Evolutionary conservation across 352 stramenopile species (phyloP), one percentile per base, ranked within the genome.

Genomic region (Globisporangium carolinianum): DNA sequence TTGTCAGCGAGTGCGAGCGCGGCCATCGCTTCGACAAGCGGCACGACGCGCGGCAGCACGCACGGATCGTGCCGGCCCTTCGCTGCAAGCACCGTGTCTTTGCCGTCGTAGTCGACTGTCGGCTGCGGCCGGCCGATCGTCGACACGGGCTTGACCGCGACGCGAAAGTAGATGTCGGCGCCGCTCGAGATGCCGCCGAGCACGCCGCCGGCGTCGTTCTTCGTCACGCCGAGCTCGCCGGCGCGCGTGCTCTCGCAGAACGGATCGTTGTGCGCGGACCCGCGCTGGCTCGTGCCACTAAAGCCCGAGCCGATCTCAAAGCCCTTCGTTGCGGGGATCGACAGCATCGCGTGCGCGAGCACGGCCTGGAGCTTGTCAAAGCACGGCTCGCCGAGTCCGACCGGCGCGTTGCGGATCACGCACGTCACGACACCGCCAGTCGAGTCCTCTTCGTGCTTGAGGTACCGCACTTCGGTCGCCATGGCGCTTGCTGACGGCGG

Each of bases 321-420:
- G 38, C 97, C 97, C 80, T 99, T 99, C 55, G 96, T 98, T 41
- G 97, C 97, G 24, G 97, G 97, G 65, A 99, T 97, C 38, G 95
- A 99, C 72, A 99, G 94, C 81, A 98, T 99, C 38, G 97, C 97
- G 75, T 99, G 98, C 38, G 97, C 97, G 43, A 99, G 76, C 57
- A 98, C 83, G 14, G 97, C 97, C 70, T 99, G 96, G 39, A 99
- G 82, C 82, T 99, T 99, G 81, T 99, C 97, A 74, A 99, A 99
- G 57, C 98, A 98, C 15, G 97, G 97, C 62, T 97, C 87, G n/a
- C 97, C 97, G 7, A 99, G 69, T 52, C 97, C 96, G 17, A 97
- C 87, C 0, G 96, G 96, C 17, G 98, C 96, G 65, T 99, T 98
- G 52, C 95, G 83, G 52, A 96, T 97, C 41, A 99, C 89, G 58